Evolutionary conservation across 2,329 filamentous ascomycete species (phyloP), one percentile per base, ranked within the genome.

Genomic region (Botrytis squamosa): DNA sequence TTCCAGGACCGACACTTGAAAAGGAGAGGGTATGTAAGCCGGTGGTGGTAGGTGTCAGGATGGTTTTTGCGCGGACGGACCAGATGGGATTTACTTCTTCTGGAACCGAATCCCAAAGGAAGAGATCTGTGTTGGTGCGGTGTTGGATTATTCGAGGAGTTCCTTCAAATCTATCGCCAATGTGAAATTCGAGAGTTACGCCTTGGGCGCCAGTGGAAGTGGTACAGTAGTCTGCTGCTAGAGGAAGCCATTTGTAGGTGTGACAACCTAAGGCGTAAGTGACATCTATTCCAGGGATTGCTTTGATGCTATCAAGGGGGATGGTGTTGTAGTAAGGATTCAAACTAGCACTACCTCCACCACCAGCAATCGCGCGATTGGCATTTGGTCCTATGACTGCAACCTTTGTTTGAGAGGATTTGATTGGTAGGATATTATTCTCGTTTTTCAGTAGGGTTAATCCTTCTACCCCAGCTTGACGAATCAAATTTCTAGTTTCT

Each of bases 101-200:
- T 25, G 90, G 90, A 0, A 89, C 90, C 4, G 90, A 92, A 77
- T 92, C 90, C 90, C 90, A 92, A 3, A 92, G 84, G 84, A 91
- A 92, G 1, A 92, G 85, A 79, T 92, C 90, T 0, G 89, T 91
- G 78, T 90, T 91, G 12, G 84, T 85, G 75, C 90, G 86, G 69
- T 86, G 85, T 79, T 92, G 89, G 3, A 87, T 84, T 25, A 90
- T 84, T 0, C 86, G 84, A 16, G 90, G 87, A 36, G 84, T 80
- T 2, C 89, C 89, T 73, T 88, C 81, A 75, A 92, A 91, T 74
- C 87, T 85, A 76, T 92, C 90, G 8, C 90, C 90, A 22, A 85
- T 84, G 78, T 86, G 91, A 84, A 90, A 92, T 71, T 92, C 89
- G 22, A 92, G 86, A 25, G 84, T 86, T 14, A 92, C 88, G 0